Evolutionary conservation across 805 yeast species (phyloP), one percentile per base, ranked within the genome.

Genomic region (Komagataella phaffii): DNA sequence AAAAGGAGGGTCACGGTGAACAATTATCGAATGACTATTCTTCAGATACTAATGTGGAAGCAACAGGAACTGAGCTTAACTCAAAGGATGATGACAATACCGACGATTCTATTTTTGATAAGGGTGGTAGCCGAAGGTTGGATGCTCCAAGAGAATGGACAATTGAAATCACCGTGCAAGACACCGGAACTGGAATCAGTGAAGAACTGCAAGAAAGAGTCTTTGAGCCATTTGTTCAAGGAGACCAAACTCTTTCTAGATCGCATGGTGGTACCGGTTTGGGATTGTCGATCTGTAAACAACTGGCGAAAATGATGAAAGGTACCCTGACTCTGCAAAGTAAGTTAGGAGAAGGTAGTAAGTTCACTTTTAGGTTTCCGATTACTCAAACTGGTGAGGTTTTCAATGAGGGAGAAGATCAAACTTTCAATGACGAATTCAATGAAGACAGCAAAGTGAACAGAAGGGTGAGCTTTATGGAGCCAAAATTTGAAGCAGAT

Each of bases 221-320:
- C 1, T 91, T 91, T 65, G 97, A 93, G 60, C 97, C 98, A 1
- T 91, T 91, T 70, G 89, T 90, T 17, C 99, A 91, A 68, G 99
- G 98, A 51, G 98, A 91, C 61, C 46, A 44, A 10, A 44, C 46
- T 10, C 72, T 88, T 24, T 86, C 96, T 4, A 75, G 96, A 61
- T 87, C 90, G 53, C 83, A 85, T 61, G 97, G 98, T 53, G 99
- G 99, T 57, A 93, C 97, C 0, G 99, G 98, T 2, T 72, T 91
- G 49, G 99, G 99, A 1, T 74, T 91, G 47, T 72, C 77, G 4
- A 88, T 88, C 59, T 89, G 96, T 64, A 71, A 85, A 51, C 96
- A 89, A 64, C 73, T 89, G 49, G 95, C 95, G 0, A 75, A 74
- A 44, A 77, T 88, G 79, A 88, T 88, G 96, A 72, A 80, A 48